Conservation (phyloP, 2,329 filamentous ascomycete species). For the Trichoderma polysporum region DNA sequence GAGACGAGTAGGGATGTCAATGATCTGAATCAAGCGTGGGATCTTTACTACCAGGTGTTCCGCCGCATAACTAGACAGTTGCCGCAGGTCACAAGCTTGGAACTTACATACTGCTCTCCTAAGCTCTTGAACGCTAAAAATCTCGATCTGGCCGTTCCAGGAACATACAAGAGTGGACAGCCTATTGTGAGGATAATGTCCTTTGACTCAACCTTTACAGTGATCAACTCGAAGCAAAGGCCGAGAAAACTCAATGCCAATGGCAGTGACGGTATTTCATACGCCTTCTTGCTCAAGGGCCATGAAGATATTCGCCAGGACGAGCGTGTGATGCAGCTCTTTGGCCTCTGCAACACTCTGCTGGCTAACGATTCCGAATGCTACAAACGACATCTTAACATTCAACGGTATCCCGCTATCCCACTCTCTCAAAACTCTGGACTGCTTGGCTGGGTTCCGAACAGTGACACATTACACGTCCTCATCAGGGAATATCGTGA, state of each 20-base stretch:
- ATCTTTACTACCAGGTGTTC: constrained; percentile 98
- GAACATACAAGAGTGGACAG: constrained; percentile 79
- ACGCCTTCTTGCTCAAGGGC: constrained; percentile 93
- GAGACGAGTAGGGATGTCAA: constrained; percentile 84
- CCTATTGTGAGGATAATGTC: constrained; percentile 82
- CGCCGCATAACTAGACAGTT: constrained; percentile 90
- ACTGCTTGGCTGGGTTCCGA: constrained; percentile 92
- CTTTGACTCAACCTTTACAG: constrained; percentile 85
- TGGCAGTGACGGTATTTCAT: constrained; percentile 84
- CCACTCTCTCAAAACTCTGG: constrained; percentile 95
- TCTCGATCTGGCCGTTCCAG: constrained; percentile 91
- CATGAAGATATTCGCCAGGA: constrained; percentile 99
- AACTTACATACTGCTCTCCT: constrained; percentile 95
- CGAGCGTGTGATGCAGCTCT: constrained; percentile 98
- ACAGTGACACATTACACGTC: constrained; percentile 95
- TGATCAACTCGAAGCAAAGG: constrained; percentile 96
- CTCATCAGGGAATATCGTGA: constrained; percentile 97
- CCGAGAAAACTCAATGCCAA: constrained; percentile 84
- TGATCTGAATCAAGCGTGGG: constrained; percentile 97
- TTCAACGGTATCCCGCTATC: constrained; percentile 95
- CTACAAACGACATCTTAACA: constrained; percentile 95
- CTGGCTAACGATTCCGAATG: constrained; percentile 91
- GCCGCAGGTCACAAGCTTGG: constrained; percentile 86
- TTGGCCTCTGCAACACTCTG: constrained; percentile 94
- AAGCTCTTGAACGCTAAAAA: constrained; percentile 83